These are phyloP conservation scores for Anthracocystis panici-leucophaei DNA, from an alignment of 1,284 basidiomycete species.

Conservation along the genomic window DNA sequence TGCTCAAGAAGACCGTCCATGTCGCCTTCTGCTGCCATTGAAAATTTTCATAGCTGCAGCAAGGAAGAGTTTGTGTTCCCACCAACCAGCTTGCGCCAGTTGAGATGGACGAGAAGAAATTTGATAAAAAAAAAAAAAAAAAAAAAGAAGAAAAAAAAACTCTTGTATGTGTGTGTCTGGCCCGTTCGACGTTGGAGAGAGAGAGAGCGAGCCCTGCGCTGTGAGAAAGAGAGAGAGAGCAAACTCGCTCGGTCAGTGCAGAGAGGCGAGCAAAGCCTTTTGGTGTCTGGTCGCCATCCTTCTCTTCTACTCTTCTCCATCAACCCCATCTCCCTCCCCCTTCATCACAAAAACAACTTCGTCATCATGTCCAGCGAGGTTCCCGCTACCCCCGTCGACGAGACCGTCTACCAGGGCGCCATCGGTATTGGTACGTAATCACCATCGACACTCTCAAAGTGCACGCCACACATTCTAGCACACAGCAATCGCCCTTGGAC, in stretches of 20 bases:
- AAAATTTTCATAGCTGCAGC: not conserved
- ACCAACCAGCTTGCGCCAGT: conserved; percentile 11
- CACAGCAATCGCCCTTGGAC: conserved; percentile 1
- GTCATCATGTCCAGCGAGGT: conserved; percentile 68
- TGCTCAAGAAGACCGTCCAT: not conserved
- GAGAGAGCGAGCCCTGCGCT: not conserved
- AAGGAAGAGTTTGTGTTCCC: not conserved
- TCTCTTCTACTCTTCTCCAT: conserved; percentile 36
- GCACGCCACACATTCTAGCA: conserved; percentile 7
- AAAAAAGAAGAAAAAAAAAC: conserved; percentile 22
- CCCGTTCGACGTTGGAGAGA: conserved; percentile 20
- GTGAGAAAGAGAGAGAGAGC: conserved; percentile 9
- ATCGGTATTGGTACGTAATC: conserved; percentile 81
- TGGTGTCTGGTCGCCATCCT: conserved; percentile 27
- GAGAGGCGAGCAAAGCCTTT: conserved; percentile 8
- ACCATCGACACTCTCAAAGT: not conserved
- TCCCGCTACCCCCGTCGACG: conserved; percentile 74
- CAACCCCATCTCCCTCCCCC: conserved; percentile 30
- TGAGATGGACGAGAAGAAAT: conserved; percentile 12
- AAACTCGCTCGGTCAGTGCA: not conserved
- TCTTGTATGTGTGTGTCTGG: conserved; percentile 12
- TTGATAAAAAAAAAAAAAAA: conserved; percentile 9
- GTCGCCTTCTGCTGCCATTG: not conserved
- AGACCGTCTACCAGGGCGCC: conserved; percentile 89
- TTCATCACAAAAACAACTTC: conserved; percentile 40